These are phyloP conservation scores for Cryptosporidium meleagridis DNA, from an alignment of 169 alveolate genomes.

Conservation along the genomic window DNA sequence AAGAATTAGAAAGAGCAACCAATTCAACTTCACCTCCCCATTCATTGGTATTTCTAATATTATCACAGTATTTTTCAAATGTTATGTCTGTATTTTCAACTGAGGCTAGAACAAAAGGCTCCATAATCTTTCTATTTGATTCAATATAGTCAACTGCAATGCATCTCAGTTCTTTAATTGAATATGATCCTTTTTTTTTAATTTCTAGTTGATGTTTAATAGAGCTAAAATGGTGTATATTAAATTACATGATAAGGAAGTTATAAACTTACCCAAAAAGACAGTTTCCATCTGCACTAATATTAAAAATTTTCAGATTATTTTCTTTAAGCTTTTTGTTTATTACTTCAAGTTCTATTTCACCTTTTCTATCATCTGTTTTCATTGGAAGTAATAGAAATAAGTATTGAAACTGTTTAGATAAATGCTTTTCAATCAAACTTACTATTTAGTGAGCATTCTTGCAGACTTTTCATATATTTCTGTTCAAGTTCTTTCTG, in stretches of 20 bases:
- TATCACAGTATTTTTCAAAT: slow-evolving; percentile 44
- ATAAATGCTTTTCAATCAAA: background rate
- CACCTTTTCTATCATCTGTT: slow-evolving; percentile 32
- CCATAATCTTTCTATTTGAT: slow-evolving; percentile 31
- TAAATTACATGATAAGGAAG: background rate
- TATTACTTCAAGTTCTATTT: slow-evolving; percentile 48
- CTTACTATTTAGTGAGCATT: slow-evolving; percentile 42
- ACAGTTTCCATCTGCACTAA: slow-evolving; percentile 57
- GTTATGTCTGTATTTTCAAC: slow-evolving; percentile 23
- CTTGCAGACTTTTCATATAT: background rate
- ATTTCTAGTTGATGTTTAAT: slow-evolving; percentile 55
- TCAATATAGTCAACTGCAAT: slow-evolving; percentile 63
- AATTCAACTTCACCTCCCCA: slow-evolving; percentile 74
- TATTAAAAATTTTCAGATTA: background rate
- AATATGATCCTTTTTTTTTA: slow-evolving; percentile 1
- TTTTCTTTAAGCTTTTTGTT: slow-evolving; percentile 31
- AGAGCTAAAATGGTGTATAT: background rate
- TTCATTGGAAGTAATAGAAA: background rate
- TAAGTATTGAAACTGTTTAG: background rate
- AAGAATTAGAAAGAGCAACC: slow-evolving; percentile 52
- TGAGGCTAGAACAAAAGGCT: slow-evolving; percentile 59
- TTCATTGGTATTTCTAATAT: slow-evolving; percentile 47
- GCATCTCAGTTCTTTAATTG: slow-evolving; percentile 53
- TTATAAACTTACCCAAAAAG: slow-evolving; percentile 62
- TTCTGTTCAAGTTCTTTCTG: slow-evolving; percentile 22